Conservation (phyloP, 2,329 filamentous ascomycete species). For the Bipolaris cookei region DNA sequence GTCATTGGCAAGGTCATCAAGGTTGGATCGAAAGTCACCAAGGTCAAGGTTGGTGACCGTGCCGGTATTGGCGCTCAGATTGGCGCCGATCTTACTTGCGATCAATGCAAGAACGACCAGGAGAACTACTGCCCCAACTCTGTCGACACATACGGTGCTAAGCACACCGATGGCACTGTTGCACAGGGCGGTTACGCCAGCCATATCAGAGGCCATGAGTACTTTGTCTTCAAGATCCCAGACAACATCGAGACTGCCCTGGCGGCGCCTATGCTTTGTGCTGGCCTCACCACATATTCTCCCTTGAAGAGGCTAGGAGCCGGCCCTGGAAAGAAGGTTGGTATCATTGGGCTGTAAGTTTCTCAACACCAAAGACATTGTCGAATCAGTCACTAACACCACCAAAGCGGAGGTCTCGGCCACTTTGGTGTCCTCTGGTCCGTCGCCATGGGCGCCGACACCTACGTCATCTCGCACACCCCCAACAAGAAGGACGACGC, state of each 20-base stretch:
- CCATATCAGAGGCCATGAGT: conserved; percentile 76
- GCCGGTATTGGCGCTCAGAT: conserved; percentile 60
- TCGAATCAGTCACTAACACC: conserved; percentile 14
- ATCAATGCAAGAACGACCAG: conserved; percentile 59
- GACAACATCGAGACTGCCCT: conserved; percentile 66
- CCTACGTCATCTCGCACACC: conserved; percentile 66
- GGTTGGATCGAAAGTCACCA: conserved; percentile 58
- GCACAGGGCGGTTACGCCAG: conserved; percentile 71
- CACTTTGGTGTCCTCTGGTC: conserved; percentile 59
- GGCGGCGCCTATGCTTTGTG: conserved; percentile 83
- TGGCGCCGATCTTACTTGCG: conserved; percentile 57
- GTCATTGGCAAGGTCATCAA: conserved; percentile 58
- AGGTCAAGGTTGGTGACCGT: conserved; percentile 55
- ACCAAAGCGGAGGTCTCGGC: conserved; percentile 54
- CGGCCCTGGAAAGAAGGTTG: conserved; percentile 80
- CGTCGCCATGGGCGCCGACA: conserved; percentile 64
- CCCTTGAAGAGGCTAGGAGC: conserved; percentile 77
- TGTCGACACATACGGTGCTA: conserved; percentile 58
- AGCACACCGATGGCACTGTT: conserved; percentile 64
- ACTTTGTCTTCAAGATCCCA: conserved; percentile 78
- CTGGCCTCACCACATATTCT: conserved; percentile 79
- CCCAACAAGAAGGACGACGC: conserved; percentile 66
- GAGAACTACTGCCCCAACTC: conserved; percentile 61
- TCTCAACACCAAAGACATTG: neutral
- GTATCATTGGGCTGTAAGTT: conserved; percentile 69